Evolutionary conservation across 306 rosid genomes (phyloP).

Genomic region (Medicago lupulina): DNA sequence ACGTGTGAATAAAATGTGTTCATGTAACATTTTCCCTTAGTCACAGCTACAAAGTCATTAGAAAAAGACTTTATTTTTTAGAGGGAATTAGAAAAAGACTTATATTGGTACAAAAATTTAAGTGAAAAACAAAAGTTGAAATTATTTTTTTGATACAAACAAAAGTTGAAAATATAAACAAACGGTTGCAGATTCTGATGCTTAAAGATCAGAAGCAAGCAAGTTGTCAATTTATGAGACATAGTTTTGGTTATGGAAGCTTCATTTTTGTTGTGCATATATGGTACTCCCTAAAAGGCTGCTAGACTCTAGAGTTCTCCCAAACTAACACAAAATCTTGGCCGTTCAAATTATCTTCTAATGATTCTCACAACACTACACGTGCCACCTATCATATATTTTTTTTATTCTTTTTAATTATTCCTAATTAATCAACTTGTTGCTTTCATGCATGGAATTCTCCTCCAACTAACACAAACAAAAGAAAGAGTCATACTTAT

Average conservation of each 20-base stretch:
- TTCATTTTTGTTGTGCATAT: not conserved
- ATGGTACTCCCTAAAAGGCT: not conserved
- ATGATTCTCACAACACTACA: not conserved
- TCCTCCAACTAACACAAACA: not conserved
- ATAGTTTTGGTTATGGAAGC: not conserved
- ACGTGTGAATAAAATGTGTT: too few species aligned
- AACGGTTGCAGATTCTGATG: not conserved
- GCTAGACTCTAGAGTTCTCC: not conserved
- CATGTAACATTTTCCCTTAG: too few species aligned
- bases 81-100: too few species aligned
- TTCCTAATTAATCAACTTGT: not conserved
- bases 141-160: not conserved
- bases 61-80: too few species aligned
- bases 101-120: too few species aligned
- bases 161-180: not conserved
- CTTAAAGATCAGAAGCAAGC: not conserved
- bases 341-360: not conserved
- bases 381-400: not conserved
- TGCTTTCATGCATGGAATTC: slow-evolving; percentile 8
- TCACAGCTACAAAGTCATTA: not conserved
- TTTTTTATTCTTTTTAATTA: too few species aligned
- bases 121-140: not conserved
- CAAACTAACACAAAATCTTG: not conserved
- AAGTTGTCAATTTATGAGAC: not conserved
- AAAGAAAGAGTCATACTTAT: not conserved